These are phyloP conservation scores for Fusarium sp. DNA, from an alignment of 2,329 filamentous ascomycete genomes.

Conservation along the genomic window DNA sequence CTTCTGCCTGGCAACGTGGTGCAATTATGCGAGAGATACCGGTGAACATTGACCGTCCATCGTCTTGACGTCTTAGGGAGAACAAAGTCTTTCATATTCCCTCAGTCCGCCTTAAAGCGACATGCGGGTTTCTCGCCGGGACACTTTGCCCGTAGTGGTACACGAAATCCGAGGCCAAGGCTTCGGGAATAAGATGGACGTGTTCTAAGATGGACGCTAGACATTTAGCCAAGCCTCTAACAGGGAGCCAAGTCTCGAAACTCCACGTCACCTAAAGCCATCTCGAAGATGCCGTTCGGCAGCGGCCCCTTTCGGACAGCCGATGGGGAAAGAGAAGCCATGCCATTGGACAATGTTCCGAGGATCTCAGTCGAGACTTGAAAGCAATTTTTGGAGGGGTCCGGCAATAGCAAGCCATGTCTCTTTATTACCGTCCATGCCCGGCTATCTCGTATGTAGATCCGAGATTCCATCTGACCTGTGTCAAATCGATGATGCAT, in stretches of 20 bases:
- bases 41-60: not conserved
- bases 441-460: slow-evolving; percentile 33
- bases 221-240: slow-evolving; percentile 30
- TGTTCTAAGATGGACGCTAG: slow-evolving; percentile 26
- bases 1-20: not conserved
- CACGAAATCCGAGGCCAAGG: slow-evolving; percentile 1
- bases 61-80: not conserved
- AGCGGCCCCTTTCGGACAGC: slow-evolving; percentile 16
- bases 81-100: not conserved
- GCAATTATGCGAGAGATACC: not conserved
- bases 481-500: slow-evolving; percentile 4
- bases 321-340: not conserved
- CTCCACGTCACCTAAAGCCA: slow-evolving; percentile 1
- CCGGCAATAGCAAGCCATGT: not conserved
- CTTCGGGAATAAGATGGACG: slow-evolving; percentile 42
- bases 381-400: slow-evolving; percentile 1
- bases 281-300: slow-evolving; percentile 18
- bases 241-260: slow-evolving; percentile 12
- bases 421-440: slow-evolving; percentile 14
- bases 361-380: not conserved
- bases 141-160: slow-evolving; percentile 13
- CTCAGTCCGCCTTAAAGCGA: slow-evolving; percentile 1
- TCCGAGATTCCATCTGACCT: slow-evolving; percentile 27
- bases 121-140: slow-evolving; percentile 5
- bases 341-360: slow-evolving; percentile 10